Percentiles rank a stretch among this genome's conserved stretches.
Conservation (phyloP, 2,329 filamentous ascomycete species). For the Aureobasidium pullulans region DNA sequence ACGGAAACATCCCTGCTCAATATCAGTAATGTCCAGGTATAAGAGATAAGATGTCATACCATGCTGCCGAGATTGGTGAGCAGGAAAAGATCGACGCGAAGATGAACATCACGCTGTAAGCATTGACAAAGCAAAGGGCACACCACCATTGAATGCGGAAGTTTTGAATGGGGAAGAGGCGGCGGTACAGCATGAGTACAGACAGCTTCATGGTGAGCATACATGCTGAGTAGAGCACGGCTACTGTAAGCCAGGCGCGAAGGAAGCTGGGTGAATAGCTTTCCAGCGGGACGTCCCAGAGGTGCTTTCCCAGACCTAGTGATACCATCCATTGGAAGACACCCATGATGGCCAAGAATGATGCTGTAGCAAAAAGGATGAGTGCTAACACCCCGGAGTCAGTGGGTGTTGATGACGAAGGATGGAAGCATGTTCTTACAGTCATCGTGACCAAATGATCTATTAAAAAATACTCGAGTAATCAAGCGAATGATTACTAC, state of each 20-base stretch:
- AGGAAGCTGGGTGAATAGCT: constrained; percentile 7
- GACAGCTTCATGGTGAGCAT: constrained; percentile 21
- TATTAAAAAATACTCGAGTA: constrained; percentile 9
- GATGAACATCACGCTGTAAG: constrained; percentile 6
- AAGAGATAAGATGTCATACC: neutral
- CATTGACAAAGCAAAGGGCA: neutral
- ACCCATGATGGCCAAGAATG: constrained; percentile 6
- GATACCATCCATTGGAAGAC: constrained; percentile 10
- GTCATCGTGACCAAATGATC: constrained; percentile 12
- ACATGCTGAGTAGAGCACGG: constrained; percentile 1
- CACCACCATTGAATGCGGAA: constrained; percentile 11
- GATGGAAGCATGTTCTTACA: neutral
- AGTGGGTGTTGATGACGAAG: neutral
- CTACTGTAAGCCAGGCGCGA: neutral
- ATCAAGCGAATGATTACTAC: constrained; percentile 5
- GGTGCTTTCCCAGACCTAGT: constrained; percentile 8
- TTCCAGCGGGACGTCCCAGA: constrained; percentile 9
- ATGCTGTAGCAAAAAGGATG: constrained; percentile 4
- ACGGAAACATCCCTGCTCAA: neutral
- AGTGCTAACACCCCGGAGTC: neutral
- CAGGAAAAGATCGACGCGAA: constrained; percentile 12
- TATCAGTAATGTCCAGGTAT: neutral
- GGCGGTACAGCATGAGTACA: constrained; percentile 11
- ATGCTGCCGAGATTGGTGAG: neutral
- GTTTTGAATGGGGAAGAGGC: constrained; percentile 10